These are phyloP conservation scores for Carex cristatella DNA, from an alignment of 176 grass and related monocot genomes.

Conservation along the genomic window DNA sequence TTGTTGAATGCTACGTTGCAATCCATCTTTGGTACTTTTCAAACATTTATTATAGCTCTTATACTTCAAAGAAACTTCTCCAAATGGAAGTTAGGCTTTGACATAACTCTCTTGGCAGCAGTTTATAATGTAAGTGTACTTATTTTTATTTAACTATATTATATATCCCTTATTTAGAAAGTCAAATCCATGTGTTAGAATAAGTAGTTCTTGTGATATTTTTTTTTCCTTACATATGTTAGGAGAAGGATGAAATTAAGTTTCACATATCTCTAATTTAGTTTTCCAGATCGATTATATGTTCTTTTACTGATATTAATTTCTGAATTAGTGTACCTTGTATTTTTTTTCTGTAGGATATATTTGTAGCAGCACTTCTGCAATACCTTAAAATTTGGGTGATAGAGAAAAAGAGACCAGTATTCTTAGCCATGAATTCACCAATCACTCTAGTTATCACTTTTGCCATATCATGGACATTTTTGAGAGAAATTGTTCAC, in stretches of 20 bases:
- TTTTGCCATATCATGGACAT: too few relatives aligned
- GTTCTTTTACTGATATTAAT: neutral
- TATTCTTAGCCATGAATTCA: conserved; percentile 59
- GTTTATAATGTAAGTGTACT: conserved; percentile 40
- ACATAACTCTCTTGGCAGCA: conserved; percentile 36
- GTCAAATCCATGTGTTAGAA: neutral
- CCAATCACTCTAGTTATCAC: conserved; percentile 50
- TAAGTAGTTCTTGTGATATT: neutral
- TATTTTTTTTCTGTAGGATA: conserved; percentile 25
- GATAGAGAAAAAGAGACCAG: conserved; percentile 62
- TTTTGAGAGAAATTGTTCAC: too few relatives aligned
- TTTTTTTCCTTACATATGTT: neutral
- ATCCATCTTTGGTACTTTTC: conserved; percentile 45
- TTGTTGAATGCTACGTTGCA: conserved; percentile 69
- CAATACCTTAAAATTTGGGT: conserved; percentile 70
- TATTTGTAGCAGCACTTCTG: conserved; percentile 42
- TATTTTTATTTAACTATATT: neutral
- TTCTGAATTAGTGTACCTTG: neutral
- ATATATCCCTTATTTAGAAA: neutral
- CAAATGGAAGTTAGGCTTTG: conserved; percentile 52
- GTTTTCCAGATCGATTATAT: neutral
- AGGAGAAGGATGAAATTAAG: neutral
- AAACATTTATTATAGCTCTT: conserved; percentile 48
- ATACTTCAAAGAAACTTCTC: conserved; percentile 60
- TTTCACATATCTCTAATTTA: neutral